A percentile compares a stretch with the other conserved stretches of the same genome.
These are phyloP conservation scores for Notholithocarpus densiflorus DNA, from an alignment of 306 rosid genomes.

Conservation along the genomic window DNA sequence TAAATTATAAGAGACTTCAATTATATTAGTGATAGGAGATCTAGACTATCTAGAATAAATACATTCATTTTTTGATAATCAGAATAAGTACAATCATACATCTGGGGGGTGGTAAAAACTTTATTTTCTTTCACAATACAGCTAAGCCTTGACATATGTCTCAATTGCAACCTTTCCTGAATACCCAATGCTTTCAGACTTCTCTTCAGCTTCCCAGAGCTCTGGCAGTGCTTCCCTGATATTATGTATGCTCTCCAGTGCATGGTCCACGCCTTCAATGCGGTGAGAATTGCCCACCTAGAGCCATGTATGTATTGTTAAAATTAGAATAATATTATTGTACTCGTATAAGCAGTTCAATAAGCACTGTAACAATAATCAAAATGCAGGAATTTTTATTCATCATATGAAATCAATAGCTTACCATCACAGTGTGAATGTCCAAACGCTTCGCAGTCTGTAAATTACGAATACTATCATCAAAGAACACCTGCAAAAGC, in stretches of 20 bases:
- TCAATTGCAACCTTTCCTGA: conserved; percentile 57
- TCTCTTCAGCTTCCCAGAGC: conserved; percentile 62
- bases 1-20: neutral
- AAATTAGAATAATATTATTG: no score
- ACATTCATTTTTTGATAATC: no score
- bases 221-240: conserved; percentile 84
- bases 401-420: conserved; percentile 5
- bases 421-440: conserved; percentile 71
- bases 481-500: conserved; percentile 69
- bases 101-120: neutral
- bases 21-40: neutral
- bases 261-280: conserved; percentile 54
- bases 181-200: conserved; percentile 31
- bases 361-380: neutral
- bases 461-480: conserved; percentile 68
- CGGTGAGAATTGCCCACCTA: conserved; percentile 69
- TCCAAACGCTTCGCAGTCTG: conserved; percentile 55
- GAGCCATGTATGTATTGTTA: conserved; percentile 11
- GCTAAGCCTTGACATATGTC: conserved; percentile 66
- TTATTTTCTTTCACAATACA: neutral
- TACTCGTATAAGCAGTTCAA: no score
- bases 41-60: neutral
- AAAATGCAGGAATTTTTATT: neutral
- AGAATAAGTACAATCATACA: conserved; percentile 12
- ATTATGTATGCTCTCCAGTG: conserved; percentile 88